A percentile compares a stretch with the other conserved stretches of the same genome.
Evolutionary conservation across 768 basidiomycete species (phyloP).

Genomic region (Naganishia friedmannii): DNA sequence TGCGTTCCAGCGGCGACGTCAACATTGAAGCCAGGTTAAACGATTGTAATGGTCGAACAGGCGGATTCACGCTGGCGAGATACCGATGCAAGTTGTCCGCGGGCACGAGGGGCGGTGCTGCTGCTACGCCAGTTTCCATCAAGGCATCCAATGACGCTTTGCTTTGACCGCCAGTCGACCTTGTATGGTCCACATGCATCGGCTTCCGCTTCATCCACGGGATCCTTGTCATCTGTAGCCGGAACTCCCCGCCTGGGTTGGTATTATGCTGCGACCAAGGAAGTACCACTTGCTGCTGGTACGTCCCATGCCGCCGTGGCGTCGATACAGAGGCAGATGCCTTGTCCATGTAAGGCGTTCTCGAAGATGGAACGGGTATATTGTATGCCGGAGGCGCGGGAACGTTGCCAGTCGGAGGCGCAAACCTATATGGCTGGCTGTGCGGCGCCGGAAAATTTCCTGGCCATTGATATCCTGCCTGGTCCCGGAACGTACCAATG

Average conservation of each 20-base stretch:
- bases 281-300: too few relatives aligned
- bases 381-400: not conserved
- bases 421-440: not conserved
- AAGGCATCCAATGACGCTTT: not conserved
- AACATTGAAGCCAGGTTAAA: conserved; percentile 19
- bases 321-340: too few relatives aligned
- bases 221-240: conserved; percentile 11
- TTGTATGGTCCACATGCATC: not conserved
- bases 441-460: not conserved
- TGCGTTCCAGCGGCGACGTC: not conserved
- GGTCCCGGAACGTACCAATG: not conserved
- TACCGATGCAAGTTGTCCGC: conserved; percentile 1
- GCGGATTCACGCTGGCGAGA: not conserved
- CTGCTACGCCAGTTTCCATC: not conserved
- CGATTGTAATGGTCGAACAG: not conserved
- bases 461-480: not conserved
- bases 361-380: not conserved
- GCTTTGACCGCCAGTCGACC: not conserved
- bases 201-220: conserved; percentile 1
- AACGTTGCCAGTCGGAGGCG: not conserved
- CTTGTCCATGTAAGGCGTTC: not conserved
- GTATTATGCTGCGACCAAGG: too few relatives aligned
- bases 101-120: not conserved
- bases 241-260: not conserved
- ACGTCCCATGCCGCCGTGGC: too few relatives aligned